Percentiles rank a stretch among this genome's conserved stretches.
Conservation (phyloP, 768 basidiomycete species). For the Leucocoprinus leucothites region DNA sequence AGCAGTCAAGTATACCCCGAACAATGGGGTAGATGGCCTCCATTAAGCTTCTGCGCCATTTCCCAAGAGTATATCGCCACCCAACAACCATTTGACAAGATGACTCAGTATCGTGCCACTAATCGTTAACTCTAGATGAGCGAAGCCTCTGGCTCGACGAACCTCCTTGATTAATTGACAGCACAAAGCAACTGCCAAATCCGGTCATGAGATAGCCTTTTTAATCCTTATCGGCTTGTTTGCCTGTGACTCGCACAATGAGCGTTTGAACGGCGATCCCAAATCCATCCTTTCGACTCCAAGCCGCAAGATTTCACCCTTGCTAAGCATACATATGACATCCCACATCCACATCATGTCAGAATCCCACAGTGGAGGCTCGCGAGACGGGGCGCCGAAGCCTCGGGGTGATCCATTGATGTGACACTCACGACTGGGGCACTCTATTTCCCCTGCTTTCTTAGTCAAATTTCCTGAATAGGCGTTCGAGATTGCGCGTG, state of each 20-base stretch:
- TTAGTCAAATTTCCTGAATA: conserved; percentile 12
- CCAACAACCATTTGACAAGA: neutral
- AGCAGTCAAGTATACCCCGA: neutral
- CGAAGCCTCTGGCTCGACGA: conserved; percentile 2
- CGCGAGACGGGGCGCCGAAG: neutral
- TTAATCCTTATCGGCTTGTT: conserved; percentile 1
- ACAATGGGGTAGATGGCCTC: neutral
- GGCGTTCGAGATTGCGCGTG: neutral
- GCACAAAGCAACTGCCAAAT: conserved; percentile 9
- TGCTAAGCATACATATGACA: too few relatives aligned
- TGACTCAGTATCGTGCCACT: neutral
- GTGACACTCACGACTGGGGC: neutral
- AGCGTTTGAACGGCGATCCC: neutral
- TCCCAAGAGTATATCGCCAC: neutral
- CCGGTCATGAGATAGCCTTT: conserved; percentile 10
- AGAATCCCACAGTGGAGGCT: neutral
- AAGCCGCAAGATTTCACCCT: neutral
- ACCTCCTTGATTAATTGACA: conserved; percentile 3
- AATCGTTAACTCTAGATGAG: neutral
- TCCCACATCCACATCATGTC: neutral
- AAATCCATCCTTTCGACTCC: neutral
- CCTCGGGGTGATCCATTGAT: conserved; percentile 12
- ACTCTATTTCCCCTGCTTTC: conserved; percentile 4
- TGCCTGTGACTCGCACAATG: neutral
- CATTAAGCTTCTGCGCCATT: conserved; percentile 4